Conservation (phyloP, 805 yeast species). For the Barnettozyma botsteinii region DNA sequence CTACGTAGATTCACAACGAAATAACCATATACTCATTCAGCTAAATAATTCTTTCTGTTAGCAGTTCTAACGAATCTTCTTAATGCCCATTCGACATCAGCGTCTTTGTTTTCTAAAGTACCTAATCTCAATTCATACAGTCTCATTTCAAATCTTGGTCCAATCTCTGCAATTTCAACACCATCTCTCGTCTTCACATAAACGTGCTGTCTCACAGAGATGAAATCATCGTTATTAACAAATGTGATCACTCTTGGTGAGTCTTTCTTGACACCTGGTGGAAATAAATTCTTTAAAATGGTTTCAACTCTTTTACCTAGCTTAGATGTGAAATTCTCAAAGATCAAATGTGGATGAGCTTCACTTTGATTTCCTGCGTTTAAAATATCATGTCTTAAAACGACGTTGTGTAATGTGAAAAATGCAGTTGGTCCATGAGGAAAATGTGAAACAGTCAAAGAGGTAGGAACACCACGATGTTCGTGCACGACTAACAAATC, state of each 20-base stretch:
- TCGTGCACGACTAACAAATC: slow-evolving; percentile 88
- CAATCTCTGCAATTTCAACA: slow-evolving; percentile 92
- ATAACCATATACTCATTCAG: slow-evolving; percentile 15
- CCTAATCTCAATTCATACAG: slow-evolving; percentile 85
- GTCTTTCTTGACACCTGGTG: slow-evolving; percentile 94
- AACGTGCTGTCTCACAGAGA: slow-evolving; percentile 91
- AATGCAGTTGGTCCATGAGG: slow-evolving; percentile 98
- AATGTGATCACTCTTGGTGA: slow-evolving; percentile 90
- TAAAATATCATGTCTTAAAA: slow-evolving; percentile 84
- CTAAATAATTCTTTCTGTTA: slow-evolving; percentile 82
- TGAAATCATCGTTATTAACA: slow-evolving; percentile 84
- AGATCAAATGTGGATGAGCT: slow-evolving; percentile 88
- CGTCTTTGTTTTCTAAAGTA: slow-evolving; percentile 89
- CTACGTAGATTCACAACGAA: too few species aligned
- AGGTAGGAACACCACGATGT: slow-evolving; percentile 97
- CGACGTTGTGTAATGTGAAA: slow-evolving; percentile 91
- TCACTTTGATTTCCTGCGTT: slow-evolving; percentile 86
- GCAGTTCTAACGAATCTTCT: slow-evolving; percentile 94
- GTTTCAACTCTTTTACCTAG: slow-evolving; percentile 80
- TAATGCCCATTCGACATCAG: slow-evolving; percentile 96
- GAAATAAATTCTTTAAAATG: slow-evolving; percentile 82
- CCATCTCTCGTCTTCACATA: slow-evolving; percentile 83
- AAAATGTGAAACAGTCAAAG: slow-evolving; percentile 86
- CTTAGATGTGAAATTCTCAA: slow-evolving; percentile 79
- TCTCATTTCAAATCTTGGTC: slow-evolving; percentile 98